These are phyloP conservation scores for Pyrus pyrifolia DNA, from an alignment of 306 rosid genomes.

Conservation along the genomic window DNA sequence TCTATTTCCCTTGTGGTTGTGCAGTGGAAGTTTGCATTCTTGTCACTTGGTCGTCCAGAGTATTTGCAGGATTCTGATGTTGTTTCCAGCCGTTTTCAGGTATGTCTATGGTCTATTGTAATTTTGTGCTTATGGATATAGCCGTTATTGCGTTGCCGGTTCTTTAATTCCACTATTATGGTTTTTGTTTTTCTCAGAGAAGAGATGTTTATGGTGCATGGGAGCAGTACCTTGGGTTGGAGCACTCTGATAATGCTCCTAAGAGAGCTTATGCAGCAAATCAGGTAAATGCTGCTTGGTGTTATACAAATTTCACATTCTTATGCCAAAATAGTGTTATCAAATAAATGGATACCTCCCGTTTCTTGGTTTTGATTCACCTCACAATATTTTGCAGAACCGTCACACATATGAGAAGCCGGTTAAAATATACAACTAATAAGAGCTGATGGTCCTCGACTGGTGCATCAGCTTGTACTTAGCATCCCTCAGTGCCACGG, in stretches of 20 bases:
- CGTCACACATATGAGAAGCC: slow-evolving; percentile 76
- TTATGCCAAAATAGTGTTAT: neutral
- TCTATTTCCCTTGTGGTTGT: neutral
- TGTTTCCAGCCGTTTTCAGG: slow-evolving; percentile 85
- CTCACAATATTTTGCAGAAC: slow-evolving; percentile 54
- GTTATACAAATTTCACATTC: neutral
- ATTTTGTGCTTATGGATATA: neutral
- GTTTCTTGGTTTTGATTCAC: slow-evolving; percentile 5
- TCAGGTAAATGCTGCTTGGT: slow-evolving; percentile 43
- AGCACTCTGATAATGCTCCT: slow-evolving; percentile 71
- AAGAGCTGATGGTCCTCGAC: slow-evolving; percentile 14
- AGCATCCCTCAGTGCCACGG: slow-evolving; percentile 9
- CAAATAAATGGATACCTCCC: neutral
- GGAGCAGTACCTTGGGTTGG: slow-evolving; percentile 99
- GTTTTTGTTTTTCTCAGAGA: slow-evolving; percentile 37
- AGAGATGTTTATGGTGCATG: slow-evolving; percentile 91
- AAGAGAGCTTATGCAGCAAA: slow-evolving; percentile 61
- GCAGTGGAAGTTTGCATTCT: slow-evolving; percentile 94
- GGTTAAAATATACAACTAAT: slow-evolving; percentile 68
- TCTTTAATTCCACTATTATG: neutral
- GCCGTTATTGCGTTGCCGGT: neutral
- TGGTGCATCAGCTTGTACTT: slow-evolving; percentile 10
- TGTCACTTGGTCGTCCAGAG: slow-evolving; percentile 88
- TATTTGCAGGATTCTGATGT: slow-evolving; percentile 75
- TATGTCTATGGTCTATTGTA: slow-evolving; percentile 7